These are phyloP conservation scores for Taphrina sp. DNA, from an alignment of 1,139 yeast genomes.

Conservation along the genomic window DNA sequence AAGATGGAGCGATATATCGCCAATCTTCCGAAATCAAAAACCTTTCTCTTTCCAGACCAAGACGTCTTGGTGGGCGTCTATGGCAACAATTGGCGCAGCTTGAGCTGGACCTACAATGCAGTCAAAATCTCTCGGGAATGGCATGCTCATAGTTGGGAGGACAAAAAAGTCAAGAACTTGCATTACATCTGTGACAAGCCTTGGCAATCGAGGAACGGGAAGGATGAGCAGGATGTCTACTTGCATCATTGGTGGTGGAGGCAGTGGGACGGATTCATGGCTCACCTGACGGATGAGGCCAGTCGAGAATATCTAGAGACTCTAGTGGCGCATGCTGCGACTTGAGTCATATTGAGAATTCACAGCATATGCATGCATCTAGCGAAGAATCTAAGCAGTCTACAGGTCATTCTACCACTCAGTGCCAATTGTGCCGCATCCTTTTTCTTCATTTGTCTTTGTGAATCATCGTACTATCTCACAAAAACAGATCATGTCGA, in stretches of 20 bases:
- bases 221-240: conserved; percentile 26
- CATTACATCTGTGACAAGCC: conserved; percentile 58
- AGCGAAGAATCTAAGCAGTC: too few relatives aligned
- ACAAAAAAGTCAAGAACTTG: conserved; percentile 51
- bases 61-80: conserved; percentile 44
- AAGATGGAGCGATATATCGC: conserved; percentile 10
- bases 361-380: too few relatives aligned
- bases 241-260: conserved; percentile 22
- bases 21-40: not conserved
- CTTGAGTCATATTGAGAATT: too few relatives aligned
- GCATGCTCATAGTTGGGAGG: conserved; percentile 52
- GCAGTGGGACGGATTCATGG: conserved; percentile 14
- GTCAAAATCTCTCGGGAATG: conserved; percentile 52
- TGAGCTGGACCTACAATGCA: conserved; percentile 55
- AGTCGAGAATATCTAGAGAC: not conserved
- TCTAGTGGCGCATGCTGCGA: conserved; percentile 1
- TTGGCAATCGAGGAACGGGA: conserved; percentile 47
- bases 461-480: too few relatives aligned
- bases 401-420: too few relatives aligned
- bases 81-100: conserved; percentile 50
- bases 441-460: too few relatives aligned
- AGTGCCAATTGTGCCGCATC: too few relatives aligned
- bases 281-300: not conserved
- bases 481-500: too few relatives aligned
- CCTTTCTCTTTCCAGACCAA: conserved; percentile 23